Percentiles rank a stretch among this genome's conserved stretches.
These are phyloP conservation scores for Euphorbia peplus DNA, from an alignment of 345 rosid species.

Conservation along the genomic window DNA sequence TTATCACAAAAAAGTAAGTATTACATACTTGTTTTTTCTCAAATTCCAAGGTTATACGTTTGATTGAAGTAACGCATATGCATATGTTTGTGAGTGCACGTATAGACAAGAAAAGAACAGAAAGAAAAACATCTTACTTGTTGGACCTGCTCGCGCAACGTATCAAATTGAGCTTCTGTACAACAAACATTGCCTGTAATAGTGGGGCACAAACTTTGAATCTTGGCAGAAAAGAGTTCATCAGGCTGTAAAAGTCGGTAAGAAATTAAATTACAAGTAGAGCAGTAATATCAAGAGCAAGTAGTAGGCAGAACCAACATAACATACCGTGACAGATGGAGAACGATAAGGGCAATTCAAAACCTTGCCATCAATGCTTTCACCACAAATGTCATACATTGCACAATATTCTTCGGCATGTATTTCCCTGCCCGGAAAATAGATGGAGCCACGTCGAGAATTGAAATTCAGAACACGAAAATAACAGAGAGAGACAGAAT, in stretches of 20 bases:
- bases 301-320: too few relatives aligned
- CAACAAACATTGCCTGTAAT: slow-evolving; percentile 29
- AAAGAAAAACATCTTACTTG: slow-evolving; percentile 11
- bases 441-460: too few relatives aligned
- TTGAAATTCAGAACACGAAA: too few relatives aligned
- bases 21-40: not conserved
- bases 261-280: not conserved
- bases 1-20: not conserved
- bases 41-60: not conserved
- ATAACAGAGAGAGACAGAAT: too few relatives aligned
- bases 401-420: slow-evolving; percentile 24
- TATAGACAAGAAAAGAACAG: not conserved
- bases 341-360: slow-evolving; percentile 25
- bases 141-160: slow-evolving; percentile 26
- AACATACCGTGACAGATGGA: slow-evolving; percentile 25
- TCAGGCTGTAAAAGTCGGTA: slow-evolving; percentile 19
- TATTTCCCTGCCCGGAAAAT: slow-evolving; percentile 17
- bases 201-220: slow-evolving; percentile 29
- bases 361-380: slow-evolving; percentile 28
- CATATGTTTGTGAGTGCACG: not conserved
- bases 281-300: not conserved
- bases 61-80: not conserved
- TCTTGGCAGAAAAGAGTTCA: slow-evolving; percentile 23
- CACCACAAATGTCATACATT: slow-evolving; percentile 31
- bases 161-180: slow-evolving; percentile 29